Conservation (phyloP, 805 yeast species). For the Scheffersomyces ergatensis region DNA sequence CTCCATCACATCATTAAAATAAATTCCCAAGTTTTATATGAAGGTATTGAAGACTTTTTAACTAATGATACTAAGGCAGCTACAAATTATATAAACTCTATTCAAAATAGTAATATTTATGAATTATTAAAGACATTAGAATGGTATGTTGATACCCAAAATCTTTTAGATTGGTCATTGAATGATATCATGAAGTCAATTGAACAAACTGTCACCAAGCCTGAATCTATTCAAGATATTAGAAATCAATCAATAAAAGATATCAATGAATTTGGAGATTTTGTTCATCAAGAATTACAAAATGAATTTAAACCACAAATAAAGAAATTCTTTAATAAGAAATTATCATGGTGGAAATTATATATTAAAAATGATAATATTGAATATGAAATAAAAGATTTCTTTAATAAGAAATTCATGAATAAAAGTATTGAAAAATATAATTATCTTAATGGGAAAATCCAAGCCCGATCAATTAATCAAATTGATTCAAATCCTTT, state of each 20-base stretch:
- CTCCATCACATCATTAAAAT: constrained; percentile 32
- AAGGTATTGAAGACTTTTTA: constrained; percentile 29
- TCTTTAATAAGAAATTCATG: constrained; percentile 33
- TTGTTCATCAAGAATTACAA: constrained; percentile 37
- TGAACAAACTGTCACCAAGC: constrained; percentile 6
- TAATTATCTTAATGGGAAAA: constrained; percentile 36
- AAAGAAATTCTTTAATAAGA: constrained; percentile 22
- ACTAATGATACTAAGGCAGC: constrained; percentile 30
- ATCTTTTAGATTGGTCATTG: constrained; percentile 20
- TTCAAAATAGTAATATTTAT: constrained; percentile 33
- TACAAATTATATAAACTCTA: constrained; percentile 22
- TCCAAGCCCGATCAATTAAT: constrained; percentile 21
- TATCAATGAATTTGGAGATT: constrained; percentile 24
- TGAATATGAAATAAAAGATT: constrained; percentile 41
- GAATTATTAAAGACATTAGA: constrained; percentile 30
- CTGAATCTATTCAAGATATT: constrained; percentile 17
- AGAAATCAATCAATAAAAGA: constrained; percentile 8
- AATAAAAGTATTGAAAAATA: constrained; percentile 35
- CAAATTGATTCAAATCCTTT: constrained; percentile 25
- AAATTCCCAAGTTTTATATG: constrained; percentile 20
- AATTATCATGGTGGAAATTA: constrained; percentile 41
- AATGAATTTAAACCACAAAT: constrained; percentile 30
- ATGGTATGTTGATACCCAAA: constrained; percentile 23
- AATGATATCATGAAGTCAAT: constrained; percentile 14
- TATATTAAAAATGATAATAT: constrained; percentile 41